phyloP scores from a whole-genome alignment of 768 basidiomycete species.

The Tricholoma hemisulphureum region DNA sequence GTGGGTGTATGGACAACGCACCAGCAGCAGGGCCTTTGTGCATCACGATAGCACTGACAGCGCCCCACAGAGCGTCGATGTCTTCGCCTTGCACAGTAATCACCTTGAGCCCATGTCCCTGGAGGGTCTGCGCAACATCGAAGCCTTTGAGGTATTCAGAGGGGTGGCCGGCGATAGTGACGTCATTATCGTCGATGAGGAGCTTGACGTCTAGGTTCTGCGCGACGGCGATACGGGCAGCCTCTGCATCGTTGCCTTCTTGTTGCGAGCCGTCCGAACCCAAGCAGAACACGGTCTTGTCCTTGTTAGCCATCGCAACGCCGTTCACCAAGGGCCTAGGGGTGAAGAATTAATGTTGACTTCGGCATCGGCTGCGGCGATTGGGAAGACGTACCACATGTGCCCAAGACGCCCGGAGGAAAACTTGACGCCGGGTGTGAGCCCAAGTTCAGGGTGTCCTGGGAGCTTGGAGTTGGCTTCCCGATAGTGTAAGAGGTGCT shows the following conservation, averaged over 20 bases:
- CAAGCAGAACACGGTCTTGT: conserved; percentile 76
- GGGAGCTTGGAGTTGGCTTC: conserved; percentile 85
- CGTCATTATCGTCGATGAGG: conserved; percentile 87
- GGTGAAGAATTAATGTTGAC: conserved; percentile 1
- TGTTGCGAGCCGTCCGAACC: conserved; percentile 92
- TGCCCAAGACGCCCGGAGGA: conserved; percentile 92
- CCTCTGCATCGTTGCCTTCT: conserved; percentile 90
- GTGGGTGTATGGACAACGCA: conserved; percentile 26
- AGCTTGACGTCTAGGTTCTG: conserved; percentile 82
- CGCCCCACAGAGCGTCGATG: conserved; percentile 74
- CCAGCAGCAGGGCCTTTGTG: conserved; percentile 78
- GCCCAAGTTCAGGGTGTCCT: conserved; percentile 85
- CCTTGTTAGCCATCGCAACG: conserved; percentile 73
- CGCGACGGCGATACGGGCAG: conserved; percentile 83
- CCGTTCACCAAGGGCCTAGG: conserved; percentile 76
- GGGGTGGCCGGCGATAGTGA: conserved; percentile 90
- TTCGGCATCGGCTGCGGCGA: background rate
- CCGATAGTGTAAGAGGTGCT: conserved; percentile 82
- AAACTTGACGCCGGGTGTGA: conserved; percentile 92
- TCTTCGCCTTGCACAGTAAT: conserved; percentile 74
- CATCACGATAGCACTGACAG: conserved; percentile 51
- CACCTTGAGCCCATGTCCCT: conserved; percentile 82
- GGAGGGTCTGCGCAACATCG: conserved; percentile 65
- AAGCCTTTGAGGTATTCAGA: conserved; percentile 84
- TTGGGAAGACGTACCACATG: conserved; percentile 57